Evolutionary conservation across 139 green algal genomes (phyloP).

Genomic region (Chlorella sp.): DNA sequence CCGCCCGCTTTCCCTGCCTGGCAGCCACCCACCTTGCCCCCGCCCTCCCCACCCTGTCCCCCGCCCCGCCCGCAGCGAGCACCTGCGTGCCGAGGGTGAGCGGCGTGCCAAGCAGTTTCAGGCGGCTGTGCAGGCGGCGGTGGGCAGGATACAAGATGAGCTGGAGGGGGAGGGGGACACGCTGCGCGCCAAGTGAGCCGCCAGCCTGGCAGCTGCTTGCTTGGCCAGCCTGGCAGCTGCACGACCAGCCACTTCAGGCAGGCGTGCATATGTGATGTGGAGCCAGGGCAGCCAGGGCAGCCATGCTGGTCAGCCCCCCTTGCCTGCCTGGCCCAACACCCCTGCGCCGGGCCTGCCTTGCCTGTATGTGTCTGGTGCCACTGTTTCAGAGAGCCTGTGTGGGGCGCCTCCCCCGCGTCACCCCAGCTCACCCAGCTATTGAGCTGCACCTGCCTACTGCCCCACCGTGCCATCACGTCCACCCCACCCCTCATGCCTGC

Average conservation of each 20-base stretch:
- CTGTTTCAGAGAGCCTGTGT: background rate
- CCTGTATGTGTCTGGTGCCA: too few relatives aligned
- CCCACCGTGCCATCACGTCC: too few relatives aligned
- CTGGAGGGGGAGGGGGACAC: slow-evolving; percentile 13
- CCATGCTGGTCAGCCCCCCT: too few relatives aligned
- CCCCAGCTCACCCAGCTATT: too few relatives aligned
- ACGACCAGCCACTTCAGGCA: too few relatives aligned
- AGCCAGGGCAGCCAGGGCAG: too few relatives aligned
- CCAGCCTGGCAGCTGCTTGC: background rate
- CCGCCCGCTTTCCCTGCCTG: background rate
- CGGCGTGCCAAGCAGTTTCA: slow-evolving; percentile 2
- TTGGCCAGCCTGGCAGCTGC: background rate
- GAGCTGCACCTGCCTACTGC: too few relatives aligned
- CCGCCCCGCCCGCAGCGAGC: background rate
- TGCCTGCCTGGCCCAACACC: too few relatives aligned
- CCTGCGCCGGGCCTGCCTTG: too few relatives aligned
- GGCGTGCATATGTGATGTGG: too few relatives aligned
- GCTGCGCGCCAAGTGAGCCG: background rate
- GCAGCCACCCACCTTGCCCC: background rate
- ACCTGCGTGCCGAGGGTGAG: background rate
- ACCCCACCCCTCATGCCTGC: background rate
- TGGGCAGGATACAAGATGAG: background rate
- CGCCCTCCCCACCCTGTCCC: background rate
- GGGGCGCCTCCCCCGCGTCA: too few relatives aligned
- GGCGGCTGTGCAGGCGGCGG: slow-evolving; percentile 23